Base-by-base conservation (phyloP, 2,329 filamentous ascomycete genomes). In the Fusarium napiforme region DNA sequence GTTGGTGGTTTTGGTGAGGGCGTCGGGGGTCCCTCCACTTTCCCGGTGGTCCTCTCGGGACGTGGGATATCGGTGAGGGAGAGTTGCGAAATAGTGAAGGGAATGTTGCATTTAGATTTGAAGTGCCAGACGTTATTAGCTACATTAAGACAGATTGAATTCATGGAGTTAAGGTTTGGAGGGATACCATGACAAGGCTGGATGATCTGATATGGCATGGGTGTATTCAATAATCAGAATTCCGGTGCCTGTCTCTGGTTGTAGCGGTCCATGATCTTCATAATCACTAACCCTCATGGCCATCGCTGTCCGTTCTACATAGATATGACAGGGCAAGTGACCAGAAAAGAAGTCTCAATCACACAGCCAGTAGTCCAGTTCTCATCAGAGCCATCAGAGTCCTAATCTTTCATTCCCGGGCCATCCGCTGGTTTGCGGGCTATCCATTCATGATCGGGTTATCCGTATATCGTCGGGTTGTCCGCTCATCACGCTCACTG, bases 31-130 rank as follows among this genome's bases (percentile, higher is more conserved):
- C 7, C 36, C 64, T 63, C 65, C 64, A 68, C 64, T 55, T 62
- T 62, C 65, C 64, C 64, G 65, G 64, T 68, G 64, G 64, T 14
- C 65, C 65, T 39, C 65, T 68, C 65, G 65, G 65, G 59, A 68
- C 26, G 32, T 42, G 59, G 34, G 28, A 42, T 40, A n/a, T 55
- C 30, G 26, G 26, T 15, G 21, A 42, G 9, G 16, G 15, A 19
- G 36, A 30, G 9, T 30, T 4, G 1, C 34, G 34, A 36, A 36
- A 36, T 4, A 16, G 34, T 15, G 28, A 16, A 36, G 52, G 36
- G 26, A 21, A 30, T 55, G 26, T 18, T 55, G 21, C 19, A 42
- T 42, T 39, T 4, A 2, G 14, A 30, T 21, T 36, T 16, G 15
- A 36, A 15, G 4, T 36, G 34, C 15, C 34, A 36, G 15, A 16